These are phyloP conservation scores for Aureobasidium leucospermi DNA, from an alignment of 2,329 filamentous ascomycete species.

Conservation along the genomic window DNA sequence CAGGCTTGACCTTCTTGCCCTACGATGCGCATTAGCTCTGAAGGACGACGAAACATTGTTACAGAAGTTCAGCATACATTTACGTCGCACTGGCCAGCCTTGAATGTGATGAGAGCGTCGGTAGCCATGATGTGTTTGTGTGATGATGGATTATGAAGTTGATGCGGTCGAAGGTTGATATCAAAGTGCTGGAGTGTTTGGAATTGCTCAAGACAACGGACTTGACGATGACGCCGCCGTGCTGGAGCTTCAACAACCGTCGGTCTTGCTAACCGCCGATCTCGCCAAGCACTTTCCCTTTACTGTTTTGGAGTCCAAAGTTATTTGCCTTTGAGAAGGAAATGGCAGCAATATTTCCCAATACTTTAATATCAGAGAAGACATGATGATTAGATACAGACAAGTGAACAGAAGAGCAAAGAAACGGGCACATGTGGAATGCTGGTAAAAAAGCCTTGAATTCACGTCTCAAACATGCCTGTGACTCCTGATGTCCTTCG, in stretches of 20 bases:
- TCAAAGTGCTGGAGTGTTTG: neutral
- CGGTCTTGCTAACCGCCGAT: constrained; percentile 1
- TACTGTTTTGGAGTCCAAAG: neutral
- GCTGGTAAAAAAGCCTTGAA: too few species aligned
- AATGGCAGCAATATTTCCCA: neutral
- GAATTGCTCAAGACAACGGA: neutral
- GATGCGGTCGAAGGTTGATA: neutral
- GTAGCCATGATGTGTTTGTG: constrained; percentile 60
- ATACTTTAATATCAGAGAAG: too few species aligned
- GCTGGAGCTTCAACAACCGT: neutral
- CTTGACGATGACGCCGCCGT: neutral
- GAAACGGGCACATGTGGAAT: too few species aligned
- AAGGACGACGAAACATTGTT: neutral
- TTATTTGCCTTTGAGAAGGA: neutral
- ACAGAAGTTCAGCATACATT: constrained; percentile 52
- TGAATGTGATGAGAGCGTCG: constrained; percentile 86
- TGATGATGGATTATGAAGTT: neutral
- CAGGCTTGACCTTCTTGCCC: constrained; percentile 64
- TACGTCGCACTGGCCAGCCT: constrained; percentile 81
- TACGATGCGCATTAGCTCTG: constrained; percentile 12
- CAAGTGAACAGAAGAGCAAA: too few species aligned
- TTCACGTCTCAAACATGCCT: too few species aligned
- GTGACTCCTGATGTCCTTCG: too few species aligned
- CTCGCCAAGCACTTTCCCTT: neutral
- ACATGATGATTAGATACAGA: too few species aligned